phyloP scores from a whole-genome alignment of 73 alveolate species.

The Stentor roeselii region DNA sequence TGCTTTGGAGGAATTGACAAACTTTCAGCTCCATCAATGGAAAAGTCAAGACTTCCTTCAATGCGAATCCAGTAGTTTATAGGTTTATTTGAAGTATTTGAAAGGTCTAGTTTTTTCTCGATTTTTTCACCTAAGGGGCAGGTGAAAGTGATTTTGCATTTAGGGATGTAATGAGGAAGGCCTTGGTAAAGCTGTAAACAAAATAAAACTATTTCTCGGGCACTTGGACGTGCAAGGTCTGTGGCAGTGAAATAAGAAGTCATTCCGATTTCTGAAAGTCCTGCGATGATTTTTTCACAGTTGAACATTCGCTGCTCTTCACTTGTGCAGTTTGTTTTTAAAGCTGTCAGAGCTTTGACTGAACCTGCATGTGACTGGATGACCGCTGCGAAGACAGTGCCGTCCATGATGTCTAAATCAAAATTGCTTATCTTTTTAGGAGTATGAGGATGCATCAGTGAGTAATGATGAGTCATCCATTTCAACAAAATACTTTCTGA shows the following conservation, averaged over 20 bases:
- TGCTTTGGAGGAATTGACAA: constrained; percentile 83
- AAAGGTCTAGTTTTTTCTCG: constrained; percentile 74
- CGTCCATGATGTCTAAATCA: constrained; percentile 79
- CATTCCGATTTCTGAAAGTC: constrained; percentile 77
- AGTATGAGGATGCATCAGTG: constrained; percentile 62
- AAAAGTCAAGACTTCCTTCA: constrained; percentile 90
- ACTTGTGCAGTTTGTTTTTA: constrained; percentile 56
- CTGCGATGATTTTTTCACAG: constrained; percentile 69
- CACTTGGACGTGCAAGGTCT: constrained; percentile 89
- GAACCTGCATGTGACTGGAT: constrained; percentile 73
- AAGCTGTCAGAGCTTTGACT: constrained; percentile 48
- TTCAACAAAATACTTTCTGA: constrained; percentile 88
- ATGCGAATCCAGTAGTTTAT: constrained; percentile 91
- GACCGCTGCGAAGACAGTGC: constrained; percentile 65
- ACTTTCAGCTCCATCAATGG: constrained; percentile 71
- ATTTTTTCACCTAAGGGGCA: constrained; percentile 91
- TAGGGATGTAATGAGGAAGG: constrained; percentile 93
- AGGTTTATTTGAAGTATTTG: constrained; percentile 89
- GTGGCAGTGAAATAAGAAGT: constrained; percentile 64
- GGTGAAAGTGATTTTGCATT: constrained; percentile 89
- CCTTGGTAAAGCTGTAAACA: constrained; percentile 81
- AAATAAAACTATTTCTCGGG: constrained; percentile 91
- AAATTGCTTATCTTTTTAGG: constrained; percentile 66
- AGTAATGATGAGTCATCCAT: constrained; percentile 82
- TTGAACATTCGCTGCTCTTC: constrained; percentile 66